These are phyloP conservation scores for Cylindricascospora bacillispora DNA, from an alignment of 1,139 yeast genomes.

Conservation along the genomic window DNA sequence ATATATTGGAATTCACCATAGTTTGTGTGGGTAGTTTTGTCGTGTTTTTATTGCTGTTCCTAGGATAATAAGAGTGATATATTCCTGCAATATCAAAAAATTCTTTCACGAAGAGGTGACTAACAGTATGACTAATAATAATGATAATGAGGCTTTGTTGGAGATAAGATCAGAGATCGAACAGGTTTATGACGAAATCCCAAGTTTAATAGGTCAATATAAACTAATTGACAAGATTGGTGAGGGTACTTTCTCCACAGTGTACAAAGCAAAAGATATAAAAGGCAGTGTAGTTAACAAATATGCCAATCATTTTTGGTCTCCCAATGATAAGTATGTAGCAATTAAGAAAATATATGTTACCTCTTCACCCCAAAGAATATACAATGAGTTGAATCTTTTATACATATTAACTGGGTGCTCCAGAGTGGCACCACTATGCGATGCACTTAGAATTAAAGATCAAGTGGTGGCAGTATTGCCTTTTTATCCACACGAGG, in stretches of 20 bases:
- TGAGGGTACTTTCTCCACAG: conserved; percentile 88
- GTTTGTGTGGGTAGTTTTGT: no score
- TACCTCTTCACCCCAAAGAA: conserved; percentile 87
- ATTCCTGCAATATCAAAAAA: no score
- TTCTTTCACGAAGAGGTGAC: no score
- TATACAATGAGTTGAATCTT: conserved; percentile 72
- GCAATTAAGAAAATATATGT: conserved; percentile 91
- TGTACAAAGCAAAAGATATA: conserved; percentile 71
- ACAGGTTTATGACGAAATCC: conserved; percentile 50
- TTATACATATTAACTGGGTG: conserved; percentile 57
- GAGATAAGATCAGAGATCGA: conserved; percentile 58
- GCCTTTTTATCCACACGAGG: conserved; percentile 86
- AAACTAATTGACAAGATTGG: conserved; percentile 76
- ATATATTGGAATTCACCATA: no score
- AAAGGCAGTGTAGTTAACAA: conserved; percentile 18
- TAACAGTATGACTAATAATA: no score
- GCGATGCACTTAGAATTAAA: conserved; percentile 74
- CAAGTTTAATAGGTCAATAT: conserved; percentile 46
- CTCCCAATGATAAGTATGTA: conserved; percentile 41
- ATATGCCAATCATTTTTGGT: conserved; percentile 22
- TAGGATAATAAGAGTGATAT: no score
- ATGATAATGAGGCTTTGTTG: conserved; percentile 18
- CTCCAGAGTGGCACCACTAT: conserved; percentile 69
- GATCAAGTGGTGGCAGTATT: conserved; percentile 90
- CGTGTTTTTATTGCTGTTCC: no score